Base-by-base conservation (phyloP, 495 filamentous ascomycete genomes). In the Annulohypoxylon maeteangense region DNA sequence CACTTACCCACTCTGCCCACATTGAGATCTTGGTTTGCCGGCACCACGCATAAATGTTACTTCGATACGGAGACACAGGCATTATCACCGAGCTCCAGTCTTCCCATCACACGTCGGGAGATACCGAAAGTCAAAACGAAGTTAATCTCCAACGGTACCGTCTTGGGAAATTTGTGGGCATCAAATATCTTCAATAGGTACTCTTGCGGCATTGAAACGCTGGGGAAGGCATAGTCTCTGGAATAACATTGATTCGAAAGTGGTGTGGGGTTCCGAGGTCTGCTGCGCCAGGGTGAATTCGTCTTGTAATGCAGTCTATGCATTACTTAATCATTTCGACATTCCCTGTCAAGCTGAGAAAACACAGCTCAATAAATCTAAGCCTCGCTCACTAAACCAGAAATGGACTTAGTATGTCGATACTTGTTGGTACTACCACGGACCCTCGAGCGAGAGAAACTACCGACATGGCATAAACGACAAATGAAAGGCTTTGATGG, bases 301-400 rank as follows among this genome's bases (percentile, higher is more conserved):
- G 16, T 58, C 29, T 63, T 54, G 7, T 3, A n/a, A 31, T 7
- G 6, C 11, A 27, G 20, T 50, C 45, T 27, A 27, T 54, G 29
- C 22, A 54, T 42, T 22, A 40, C 34, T n/a, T 12, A 47, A 45
- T 18, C 22, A 31, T 16, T 29, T 22, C 27, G 16, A 50, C 12
- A 20, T 32, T 32, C 70, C 70, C 44, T 73, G 70, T 73, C 64
- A 10, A 73, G 70, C 70, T 73, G 70, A 73, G 50, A 57, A 18
- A 50, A 51, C 27, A 18, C 45, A 65, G 23, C 18, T 40, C 27
- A 58, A 22, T 38, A 64, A 36, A 61, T 65, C 70, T 58, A 68
- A 73, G 70, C 70, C 70, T 69, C 70, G 20, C 23, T 12, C 50
- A 18, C 65, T 68, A 68, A 36, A 7, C 56, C 61, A 1, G 36